Evolutionary conservation across 306 rosid genomes (phyloP), one percentile per base, ranked within the genome.

Genomic region (Quercus ilex): DNA sequence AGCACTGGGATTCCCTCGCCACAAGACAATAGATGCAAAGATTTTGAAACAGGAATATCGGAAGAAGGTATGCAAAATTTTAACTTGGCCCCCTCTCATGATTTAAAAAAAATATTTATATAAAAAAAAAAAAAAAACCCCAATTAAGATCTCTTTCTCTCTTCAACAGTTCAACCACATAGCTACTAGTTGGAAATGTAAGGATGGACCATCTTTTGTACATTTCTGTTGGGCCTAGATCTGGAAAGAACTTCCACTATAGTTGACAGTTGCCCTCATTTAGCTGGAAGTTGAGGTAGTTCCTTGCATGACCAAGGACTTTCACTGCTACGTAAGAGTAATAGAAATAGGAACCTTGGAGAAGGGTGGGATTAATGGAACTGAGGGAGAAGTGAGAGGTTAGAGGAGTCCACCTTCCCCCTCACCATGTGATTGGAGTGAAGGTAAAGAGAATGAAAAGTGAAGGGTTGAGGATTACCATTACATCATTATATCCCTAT

Each of bases 41-140:
- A 78, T 80, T 83, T 81, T 93, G 85, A 96, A 88, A 71, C 93
- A 85, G 84, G 98, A 96, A 87, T 96, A 96, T 87, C 87, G 86
- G 43, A 96, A 92, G 81, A 96, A 87, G 97, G 99, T 88, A 41
- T 17, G 12, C 33, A 43, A 64, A 35, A 35, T 19, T 26, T 35
- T 23, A 17, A 8, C 52, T 35, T 83, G 69, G 52, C 30, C 20
- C 9, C 55, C 46, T 62, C 46, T 41, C 11, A 41, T 41, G 46
- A 35, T 41, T 41, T 41, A 41, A 41, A 41, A 41, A 8, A 41
- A 41, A 41, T 38, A 41, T 38, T 38, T 38, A 38, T 7, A 38
- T 38, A 0, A 38, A 38, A 7, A 38, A 6, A 1, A 1, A 43
- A 46, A 10, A 46, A 49, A 49, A 68, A 35, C 0, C 2, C 14